Percentiles rank a stretch among this genome's conserved stretches.
Evolutionary conservation across 257 asterid species (phyloP).

Genomic region (Solanum virginianum): DNA sequence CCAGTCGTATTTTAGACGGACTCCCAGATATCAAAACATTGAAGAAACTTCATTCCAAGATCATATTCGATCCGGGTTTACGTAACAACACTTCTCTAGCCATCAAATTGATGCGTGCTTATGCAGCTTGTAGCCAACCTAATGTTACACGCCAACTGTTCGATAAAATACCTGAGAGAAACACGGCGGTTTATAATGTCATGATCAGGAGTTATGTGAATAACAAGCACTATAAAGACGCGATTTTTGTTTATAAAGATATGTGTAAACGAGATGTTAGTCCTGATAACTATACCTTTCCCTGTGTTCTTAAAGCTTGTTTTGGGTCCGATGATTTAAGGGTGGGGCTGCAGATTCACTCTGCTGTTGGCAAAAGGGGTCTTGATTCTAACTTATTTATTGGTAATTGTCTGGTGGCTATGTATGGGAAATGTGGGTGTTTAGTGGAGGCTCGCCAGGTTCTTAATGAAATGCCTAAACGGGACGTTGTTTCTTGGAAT

Average conservation of each 20-base stretch:
- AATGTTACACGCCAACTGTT: constrained; percentile 47
- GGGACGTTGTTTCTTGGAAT: constrained; percentile 82
- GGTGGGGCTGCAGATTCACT: constrained; percentile 58
- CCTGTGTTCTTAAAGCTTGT: constrained; percentile 75
- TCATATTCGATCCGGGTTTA: constrained; percentile 28
- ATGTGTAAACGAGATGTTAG: constrained; percentile 26
- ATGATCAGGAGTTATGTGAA: constrained; percentile 82
- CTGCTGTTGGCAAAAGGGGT: constrained; percentile 45
- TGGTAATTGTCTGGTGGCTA: constrained; percentile 67
- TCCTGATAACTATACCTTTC: constrained; percentile 76
- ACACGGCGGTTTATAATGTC: constrained; percentile 46
- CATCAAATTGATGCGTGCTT: constrained; percentile 71
- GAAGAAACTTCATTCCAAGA: constrained; percentile 37
- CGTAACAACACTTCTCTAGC: constrained; percentile 37
- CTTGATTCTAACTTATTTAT: constrained; percentile 50
- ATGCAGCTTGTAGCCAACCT: constrained; percentile 46
- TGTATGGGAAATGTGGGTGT: constrained; percentile 83
- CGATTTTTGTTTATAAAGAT: constrained; percentile 39
- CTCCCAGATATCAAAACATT: constrained; percentile 43
- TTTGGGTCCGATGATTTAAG: constrained; percentile 34
- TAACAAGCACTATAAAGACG: constrained; percentile 38
- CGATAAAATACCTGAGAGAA: constrained; percentile 52
- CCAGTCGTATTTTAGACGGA: constrained; percentile 28
- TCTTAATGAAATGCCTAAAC: constrained; percentile 43
- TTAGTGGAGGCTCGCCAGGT: constrained; percentile 49